phyloP scores from a whole-genome alignment of 495 filamentous ascomycete genomes.

The Chaetomium fimeti region DNA sequence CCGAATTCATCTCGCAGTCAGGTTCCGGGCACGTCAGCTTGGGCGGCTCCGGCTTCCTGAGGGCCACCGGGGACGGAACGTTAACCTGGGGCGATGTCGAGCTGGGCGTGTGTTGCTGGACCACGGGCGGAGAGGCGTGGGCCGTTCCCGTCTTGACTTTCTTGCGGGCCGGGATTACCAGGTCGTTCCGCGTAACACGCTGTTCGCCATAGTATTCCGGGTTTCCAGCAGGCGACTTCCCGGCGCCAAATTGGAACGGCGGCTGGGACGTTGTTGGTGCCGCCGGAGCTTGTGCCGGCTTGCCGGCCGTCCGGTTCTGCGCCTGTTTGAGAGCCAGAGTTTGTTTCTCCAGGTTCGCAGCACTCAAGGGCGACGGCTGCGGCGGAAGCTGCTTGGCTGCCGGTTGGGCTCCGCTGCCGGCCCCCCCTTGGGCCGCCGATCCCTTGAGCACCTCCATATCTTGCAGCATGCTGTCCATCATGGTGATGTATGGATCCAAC shows the following conservation, averaged over 20 bases:
- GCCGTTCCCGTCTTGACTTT: constrained; percentile 46
- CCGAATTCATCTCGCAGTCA: constrained; percentile 46
- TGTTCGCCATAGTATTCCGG: constrained; percentile 54
- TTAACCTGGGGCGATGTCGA: constrained; percentile 53
- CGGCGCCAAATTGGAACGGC: constrained; percentile 64
- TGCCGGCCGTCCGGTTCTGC: constrained; percentile 46
- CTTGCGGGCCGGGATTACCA: constrained; percentile 56
- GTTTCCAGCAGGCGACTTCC: constrained; percentile 69
- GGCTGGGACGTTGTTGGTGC: constrained; percentile 65
- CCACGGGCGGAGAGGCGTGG: constrained; percentile 29
- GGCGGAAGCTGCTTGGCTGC: constrained; percentile 29
- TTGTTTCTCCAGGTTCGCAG: constrained; percentile 67
- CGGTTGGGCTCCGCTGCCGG: constrained; percentile 16
- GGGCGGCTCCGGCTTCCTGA: constrained; percentile 38
- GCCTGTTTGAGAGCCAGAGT: constrained; percentile 53
- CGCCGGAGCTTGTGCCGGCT: constrained; percentile 51
- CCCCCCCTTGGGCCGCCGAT: constrained; percentile 19
- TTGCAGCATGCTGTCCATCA: constrained; percentile 33
- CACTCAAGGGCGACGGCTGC: constrained; percentile 57
- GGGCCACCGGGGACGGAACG: constrained; percentile 46
- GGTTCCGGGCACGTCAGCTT: constrained; percentile 46
- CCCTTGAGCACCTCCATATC: constrained; percentile 1
- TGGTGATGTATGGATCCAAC: constrained; percentile 50
- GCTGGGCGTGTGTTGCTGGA: constrained; percentile 32
- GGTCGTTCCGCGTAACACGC: constrained; percentile 48